A percentile compares a stretch with the other conserved stretches of the same genome.
Conservation (phyloP, 257 asterid genomes). For the Agastache rugosa region DNA sequence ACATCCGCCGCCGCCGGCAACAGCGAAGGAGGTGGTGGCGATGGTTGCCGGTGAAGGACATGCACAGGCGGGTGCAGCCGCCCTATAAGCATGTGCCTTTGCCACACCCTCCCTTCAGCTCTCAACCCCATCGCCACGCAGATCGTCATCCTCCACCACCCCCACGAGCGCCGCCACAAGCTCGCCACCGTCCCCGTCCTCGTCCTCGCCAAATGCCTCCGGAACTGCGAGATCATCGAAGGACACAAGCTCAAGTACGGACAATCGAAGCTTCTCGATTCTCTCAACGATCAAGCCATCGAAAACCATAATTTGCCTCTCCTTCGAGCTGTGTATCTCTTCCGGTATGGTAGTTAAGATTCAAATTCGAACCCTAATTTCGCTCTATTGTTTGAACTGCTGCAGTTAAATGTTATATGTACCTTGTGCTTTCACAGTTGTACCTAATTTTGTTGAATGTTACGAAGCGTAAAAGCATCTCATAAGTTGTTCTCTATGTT, state of each 20-base stretch:
- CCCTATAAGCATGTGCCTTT: conserved; percentile 75
- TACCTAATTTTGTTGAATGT: background rate
- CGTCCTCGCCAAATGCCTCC: conserved; percentile 76
- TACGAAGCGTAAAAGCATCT: too few species aligned
- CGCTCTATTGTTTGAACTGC: conserved; percentile 15
- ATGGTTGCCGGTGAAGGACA: conserved; percentile 52
- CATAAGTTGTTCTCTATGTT: background rate
- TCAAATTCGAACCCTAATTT: too few species aligned
- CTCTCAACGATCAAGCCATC: conserved; percentile 55
- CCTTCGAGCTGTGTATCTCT: conserved; percentile 67
- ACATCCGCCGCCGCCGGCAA: conserved; percentile 29
- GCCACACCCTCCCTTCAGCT: conserved; percentile 61
- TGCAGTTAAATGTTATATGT: conserved; percentile 13
- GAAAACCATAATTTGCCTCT: conserved; percentile 46
- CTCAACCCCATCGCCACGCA: conserved; percentile 62
- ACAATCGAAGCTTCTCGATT: conserved; percentile 68
- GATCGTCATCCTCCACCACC: conserved; percentile 84
- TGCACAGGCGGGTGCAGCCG: conserved; percentile 74
- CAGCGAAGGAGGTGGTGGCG: conserved; percentile 21
- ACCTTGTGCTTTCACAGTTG: conserved; percentile 27
- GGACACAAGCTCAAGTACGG: conserved; percentile 82
- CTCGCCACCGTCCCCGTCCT: conserved; percentile 94
- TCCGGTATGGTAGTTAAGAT: conserved; percentile 57
- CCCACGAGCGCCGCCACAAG: conserved; percentile 97
- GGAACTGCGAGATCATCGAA: conserved; percentile 69